Conservation (phyloP, 2,329 filamentous ascomycete genomes). For the Daldinia sp. region DNA sequence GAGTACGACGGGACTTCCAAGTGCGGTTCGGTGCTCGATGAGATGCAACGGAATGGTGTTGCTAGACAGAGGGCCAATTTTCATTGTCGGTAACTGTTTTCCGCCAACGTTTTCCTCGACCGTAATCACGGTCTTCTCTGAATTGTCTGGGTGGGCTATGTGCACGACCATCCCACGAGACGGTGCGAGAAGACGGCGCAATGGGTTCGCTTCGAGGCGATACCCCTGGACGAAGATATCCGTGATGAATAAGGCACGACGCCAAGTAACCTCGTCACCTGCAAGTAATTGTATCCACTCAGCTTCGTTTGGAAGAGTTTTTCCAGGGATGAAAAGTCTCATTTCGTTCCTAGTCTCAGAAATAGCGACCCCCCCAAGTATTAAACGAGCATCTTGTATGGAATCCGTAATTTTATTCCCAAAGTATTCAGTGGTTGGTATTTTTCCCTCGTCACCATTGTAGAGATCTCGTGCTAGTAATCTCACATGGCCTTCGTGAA, state of each 20-base stretch:
- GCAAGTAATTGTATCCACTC: constrained; percentile 33
- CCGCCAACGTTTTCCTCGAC: constrained; percentile 23
- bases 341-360: constrained; percentile 23
- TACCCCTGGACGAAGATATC: constrained; percentile 29
- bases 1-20: constrained; percentile 78
- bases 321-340: constrained; percentile 32
- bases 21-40: constrained; percentile 87
- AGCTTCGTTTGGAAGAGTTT: constrained; percentile 19
- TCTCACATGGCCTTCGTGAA: constrained; percentile 34
- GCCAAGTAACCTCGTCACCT: constrained; percentile 25
- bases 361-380: constrained; percentile 30
- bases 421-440: constrained; percentile 74
- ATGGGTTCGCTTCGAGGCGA: constrained; percentile 29
- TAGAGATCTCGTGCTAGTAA: constrained; percentile 20
- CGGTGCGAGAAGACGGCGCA: constrained; percentile 28
- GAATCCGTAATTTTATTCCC: constrained; percentile 49
- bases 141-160: constrained; percentile 23
- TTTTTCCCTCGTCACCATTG: constrained; percentile 58
- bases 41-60: constrained; percentile 73
- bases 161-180: constrained; percentile 28
- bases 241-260: constrained; percentile 26
- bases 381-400: neutral
- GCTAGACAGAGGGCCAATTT: constrained; percentile 23
- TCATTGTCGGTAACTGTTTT: constrained; percentile 29
- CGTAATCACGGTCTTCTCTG: constrained; percentile 21